These are phyloP conservation scores for Aspergillus neotritici DNA, from an alignment of 2,329 filamentous ascomycete genomes.

Conservation along the genomic window DNA sequence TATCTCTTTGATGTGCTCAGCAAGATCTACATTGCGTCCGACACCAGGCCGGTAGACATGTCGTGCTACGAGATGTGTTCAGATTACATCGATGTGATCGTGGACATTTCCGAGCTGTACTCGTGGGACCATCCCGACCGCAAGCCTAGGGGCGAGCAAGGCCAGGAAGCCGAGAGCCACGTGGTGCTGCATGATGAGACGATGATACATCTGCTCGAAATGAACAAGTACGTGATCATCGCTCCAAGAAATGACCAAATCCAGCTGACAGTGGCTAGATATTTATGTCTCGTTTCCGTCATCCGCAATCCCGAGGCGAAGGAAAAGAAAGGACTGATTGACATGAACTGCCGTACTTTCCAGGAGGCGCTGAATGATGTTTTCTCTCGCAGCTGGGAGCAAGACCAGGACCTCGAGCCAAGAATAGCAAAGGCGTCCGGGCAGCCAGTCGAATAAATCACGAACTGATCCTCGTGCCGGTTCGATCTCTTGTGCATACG, in stretches of 20 bases:
- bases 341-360: constrained; percentile 61
- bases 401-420: constrained; percentile 27
- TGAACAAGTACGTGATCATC: constrained; percentile 53
- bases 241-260: not conserved
- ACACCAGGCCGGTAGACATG: constrained; percentile 88
- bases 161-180: constrained; percentile 56
- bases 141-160: constrained; percentile 40
- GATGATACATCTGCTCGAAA: constrained; percentile 61
- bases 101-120: constrained; percentile 94
- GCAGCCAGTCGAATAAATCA: too few relatives aligned
- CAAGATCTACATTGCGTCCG: constrained; percentile 98
- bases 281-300: constrained; percentile 59
- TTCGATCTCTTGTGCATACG: too few relatives aligned
- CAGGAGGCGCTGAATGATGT: constrained; percentile 59
- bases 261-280: constrained; percentile 39
- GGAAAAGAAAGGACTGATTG: constrained; percentile 59
- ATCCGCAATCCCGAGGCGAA: constrained; percentile 61
- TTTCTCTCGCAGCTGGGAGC: constrained; percentile 49
- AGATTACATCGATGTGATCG: constrained; percentile 97
- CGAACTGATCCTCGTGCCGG: not conserved
- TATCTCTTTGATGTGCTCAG: constrained; percentile 96
- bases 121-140: constrained; percentile 58
- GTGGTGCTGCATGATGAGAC: constrained; percentile 57
- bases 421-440: not conserved
- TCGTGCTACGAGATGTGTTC: constrained; percentile 97